Percentiles rank a stretch among this genome's conserved stretches.
These are phyloP conservation scores for Nicotiana knightiana DNA, from an alignment of 257 asterid species.

Conservation along the genomic window DNA sequence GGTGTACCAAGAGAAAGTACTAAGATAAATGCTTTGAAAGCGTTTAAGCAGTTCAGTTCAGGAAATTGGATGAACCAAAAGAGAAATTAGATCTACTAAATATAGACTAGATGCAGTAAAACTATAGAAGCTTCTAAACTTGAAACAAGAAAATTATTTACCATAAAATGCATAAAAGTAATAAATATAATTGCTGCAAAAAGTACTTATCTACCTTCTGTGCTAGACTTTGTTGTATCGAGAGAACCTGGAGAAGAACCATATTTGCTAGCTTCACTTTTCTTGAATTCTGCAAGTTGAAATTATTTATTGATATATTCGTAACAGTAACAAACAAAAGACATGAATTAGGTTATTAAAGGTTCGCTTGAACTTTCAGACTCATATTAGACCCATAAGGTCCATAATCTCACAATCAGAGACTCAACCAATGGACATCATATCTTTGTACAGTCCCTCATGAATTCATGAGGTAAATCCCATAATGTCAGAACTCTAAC, in stretches of 20 bases:
- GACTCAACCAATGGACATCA: neutral
- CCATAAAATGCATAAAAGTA: neutral
- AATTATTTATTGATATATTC: neutral
- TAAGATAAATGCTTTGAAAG: neutral
- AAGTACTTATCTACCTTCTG: constrained; percentile 33
- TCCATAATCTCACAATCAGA: neutral
- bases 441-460: constrained; percentile 2
- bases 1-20: neutral
- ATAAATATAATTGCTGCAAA: constrained; percentile 6
- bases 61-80: neutral
- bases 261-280: constrained; percentile 45
- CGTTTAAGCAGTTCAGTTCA: neutral
- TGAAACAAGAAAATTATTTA: neutral
- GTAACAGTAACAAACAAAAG: neutral
- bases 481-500: neutral
- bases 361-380: neutral
- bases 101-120: neutral
- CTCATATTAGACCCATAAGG: neutral
- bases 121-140: neutral
- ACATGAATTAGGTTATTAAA: neutral
- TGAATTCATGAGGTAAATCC: neutral
- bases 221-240: constrained; percentile 36
- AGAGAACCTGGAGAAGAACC: constrained; percentile 47
- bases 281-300: constrained; percentile 68
- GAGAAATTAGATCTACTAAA: neutral